Percentiles rank a stretch among this genome's conserved stretches.
phyloP scores from a whole-genome alignment of 164 flowering plant species.

The Vitis riparia region DNA sequence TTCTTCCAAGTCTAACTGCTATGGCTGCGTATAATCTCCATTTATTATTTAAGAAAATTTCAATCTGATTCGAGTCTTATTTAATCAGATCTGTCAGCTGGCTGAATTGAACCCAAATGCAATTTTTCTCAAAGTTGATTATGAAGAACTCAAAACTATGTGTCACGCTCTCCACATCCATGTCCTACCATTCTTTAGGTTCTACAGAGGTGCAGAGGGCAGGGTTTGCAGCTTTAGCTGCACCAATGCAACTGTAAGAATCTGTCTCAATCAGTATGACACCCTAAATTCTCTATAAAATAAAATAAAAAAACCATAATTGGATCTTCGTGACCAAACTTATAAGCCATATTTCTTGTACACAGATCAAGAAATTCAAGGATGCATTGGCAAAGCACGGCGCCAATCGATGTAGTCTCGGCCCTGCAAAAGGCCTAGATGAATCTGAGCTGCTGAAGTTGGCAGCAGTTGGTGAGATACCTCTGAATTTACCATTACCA shows the following conservation, averaged over 20 bases:
- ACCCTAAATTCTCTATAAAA: neutral
- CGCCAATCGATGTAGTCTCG: constrained; percentile 46
- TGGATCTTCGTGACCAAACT: too few relatives aligned
- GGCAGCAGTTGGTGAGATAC: constrained; percentile 43
- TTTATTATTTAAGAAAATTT: neutral
- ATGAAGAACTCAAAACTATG: constrained; percentile 61
- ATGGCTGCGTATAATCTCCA: neutral
- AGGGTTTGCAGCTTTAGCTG: constrained; percentile 80
- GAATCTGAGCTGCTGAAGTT: constrained; percentile 60
- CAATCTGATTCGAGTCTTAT: neutral
- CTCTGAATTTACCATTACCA: constrained; percentile 22
- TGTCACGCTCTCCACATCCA: constrained; percentile 59
- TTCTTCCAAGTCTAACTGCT: too few relatives aligned
- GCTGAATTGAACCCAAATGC: constrained; percentile 66
- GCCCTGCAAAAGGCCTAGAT: constrained; percentile 78
- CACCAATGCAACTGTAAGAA: constrained; percentile 71
- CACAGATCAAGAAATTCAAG: constrained; percentile 79
- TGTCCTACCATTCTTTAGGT: constrained; percentile 75
- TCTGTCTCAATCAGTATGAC: neutral
- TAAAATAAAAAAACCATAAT: too few relatives aligned
- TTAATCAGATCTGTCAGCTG: constrained; percentile 59
- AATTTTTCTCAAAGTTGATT: constrained; percentile 60
- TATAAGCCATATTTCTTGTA: neutral
- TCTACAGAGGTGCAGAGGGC: constrained; percentile 71
- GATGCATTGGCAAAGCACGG: constrained; percentile 76